Evolutionary conservation across 2,329 filamentous ascomycete genomes (phyloP).

Genomic region (Shiraia bambusicola): DNA sequence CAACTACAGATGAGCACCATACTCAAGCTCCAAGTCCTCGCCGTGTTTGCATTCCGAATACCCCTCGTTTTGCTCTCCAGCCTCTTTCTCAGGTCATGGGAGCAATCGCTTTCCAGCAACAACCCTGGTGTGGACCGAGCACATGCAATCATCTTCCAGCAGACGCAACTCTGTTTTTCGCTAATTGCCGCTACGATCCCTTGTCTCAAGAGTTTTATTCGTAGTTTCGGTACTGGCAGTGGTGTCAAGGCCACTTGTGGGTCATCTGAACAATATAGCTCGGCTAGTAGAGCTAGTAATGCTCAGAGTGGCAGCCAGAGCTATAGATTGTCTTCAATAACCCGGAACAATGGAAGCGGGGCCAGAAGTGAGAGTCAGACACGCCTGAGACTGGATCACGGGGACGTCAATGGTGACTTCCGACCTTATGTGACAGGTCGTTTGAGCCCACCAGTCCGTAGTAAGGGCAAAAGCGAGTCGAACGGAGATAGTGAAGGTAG

Average conservation of each 20-base stretch:
- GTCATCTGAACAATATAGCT: conserved; percentile 11
- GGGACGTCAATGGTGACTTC: not conserved
- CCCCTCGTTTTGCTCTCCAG: conserved; percentile 17
- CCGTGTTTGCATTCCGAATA: conserved; percentile 27
- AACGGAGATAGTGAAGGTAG: conserved; percentile 1
- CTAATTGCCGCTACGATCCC: conserved; percentile 32
- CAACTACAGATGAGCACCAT: conserved; percentile 26
- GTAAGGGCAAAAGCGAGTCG: not conserved
- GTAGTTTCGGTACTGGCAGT: conserved; percentile 27
- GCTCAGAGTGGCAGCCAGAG: not conserved
- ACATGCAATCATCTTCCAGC: conserved; percentile 22
- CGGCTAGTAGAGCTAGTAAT: conserved; percentile 1
- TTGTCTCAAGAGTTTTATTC: conserved; percentile 30
- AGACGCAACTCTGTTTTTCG: conserved; percentile 23
- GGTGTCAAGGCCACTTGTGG: conserved; percentile 20
- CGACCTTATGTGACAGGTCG: not conserved
- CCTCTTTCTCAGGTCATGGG: conserved; percentile 16
- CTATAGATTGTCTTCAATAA: conserved; percentile 2
- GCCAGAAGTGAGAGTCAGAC: not conserved
- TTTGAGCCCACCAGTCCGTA: not conserved
- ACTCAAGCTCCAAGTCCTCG: conserved; percentile 32
- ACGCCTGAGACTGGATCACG: not conserved
- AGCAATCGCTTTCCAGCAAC: conserved; percentile 7
- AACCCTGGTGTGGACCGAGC: conserved; percentile 21
- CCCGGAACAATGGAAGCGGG: not conserved